Percentiles rank a stretch among this genome's conserved stretches.
phyloP scores from a whole-genome alignment of 2,329 filamentous ascomycete species.

The Leptographium lundbergii region DNA sequence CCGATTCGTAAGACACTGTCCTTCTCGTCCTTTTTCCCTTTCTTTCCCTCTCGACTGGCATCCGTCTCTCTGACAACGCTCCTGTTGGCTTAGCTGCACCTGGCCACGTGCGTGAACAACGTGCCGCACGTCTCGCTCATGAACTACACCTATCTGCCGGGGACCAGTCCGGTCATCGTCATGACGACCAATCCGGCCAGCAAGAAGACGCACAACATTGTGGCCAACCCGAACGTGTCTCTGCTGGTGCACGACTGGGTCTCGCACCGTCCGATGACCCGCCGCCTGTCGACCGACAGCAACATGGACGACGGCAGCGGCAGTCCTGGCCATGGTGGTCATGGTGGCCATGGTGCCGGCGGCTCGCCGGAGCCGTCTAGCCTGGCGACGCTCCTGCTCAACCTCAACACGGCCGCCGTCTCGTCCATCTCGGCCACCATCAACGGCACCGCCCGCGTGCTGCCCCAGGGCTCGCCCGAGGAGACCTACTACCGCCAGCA shows the following conservation, averaged over 20 bases:
- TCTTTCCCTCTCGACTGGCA: background rate
- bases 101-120: conserved; percentile 77
- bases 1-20: conserved; percentile 56
- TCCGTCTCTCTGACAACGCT: background rate
- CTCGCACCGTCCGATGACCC: conserved; percentile 74
- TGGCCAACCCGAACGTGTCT: conserved; percentile 75
- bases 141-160: conserved; percentile 96
- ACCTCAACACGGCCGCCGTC: conserved; percentile 80
- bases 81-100: conserved; percentile 57
- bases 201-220: conserved; percentile 70
- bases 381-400: conserved; percentile 71
- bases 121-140: conserved; percentile 89
- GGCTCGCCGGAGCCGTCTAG: conserved; percentile 45
- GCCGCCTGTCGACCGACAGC: conserved; percentile 46
- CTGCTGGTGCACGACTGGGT: conserved; percentile 97
- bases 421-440: conserved; percentile 88
- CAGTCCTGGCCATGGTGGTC: background rate
- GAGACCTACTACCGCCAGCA: conserved; percentile 72
- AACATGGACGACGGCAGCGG: conserved; percentile 25
- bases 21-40: background rate
- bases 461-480: conserved; percentile 62
- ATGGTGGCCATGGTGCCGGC: conserved; percentile 13
- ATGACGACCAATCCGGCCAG: conserved; percentile 79
- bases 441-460: conserved; percentile 69
- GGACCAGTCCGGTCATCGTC: conserved; percentile 66